Percentiles rank a stretch among this genome's conserved stretches.
These are phyloP conservation scores for Leccinum olivaceopallidum DNA, from an alignment of 768 basidiomycete species.

Conservation along the genomic window DNA sequence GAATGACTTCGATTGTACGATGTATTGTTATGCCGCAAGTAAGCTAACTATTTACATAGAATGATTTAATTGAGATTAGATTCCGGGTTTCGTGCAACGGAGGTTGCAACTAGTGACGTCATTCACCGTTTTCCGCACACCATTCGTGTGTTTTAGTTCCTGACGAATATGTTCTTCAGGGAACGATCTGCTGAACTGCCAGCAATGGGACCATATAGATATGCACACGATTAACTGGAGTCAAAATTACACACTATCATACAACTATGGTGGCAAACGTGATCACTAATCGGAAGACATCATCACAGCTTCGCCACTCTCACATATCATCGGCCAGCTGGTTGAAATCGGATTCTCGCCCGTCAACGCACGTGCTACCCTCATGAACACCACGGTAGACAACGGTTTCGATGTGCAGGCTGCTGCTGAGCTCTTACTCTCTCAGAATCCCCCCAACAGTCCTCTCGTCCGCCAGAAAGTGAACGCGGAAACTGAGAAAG, in stretches of 20 bases:
- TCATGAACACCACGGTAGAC: no score
- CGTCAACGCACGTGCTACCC: no score
- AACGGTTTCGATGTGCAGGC: constrained; percentile 24
- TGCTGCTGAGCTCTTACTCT: no score
- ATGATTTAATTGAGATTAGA: not conserved
- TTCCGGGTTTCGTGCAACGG: not conserved
- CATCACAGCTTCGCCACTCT: no score
- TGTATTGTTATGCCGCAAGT: no score
- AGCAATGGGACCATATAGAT: not conserved
- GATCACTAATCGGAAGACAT: constrained; percentile 40
- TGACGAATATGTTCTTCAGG: not conserved
- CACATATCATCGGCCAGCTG: no score
- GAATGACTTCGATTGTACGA: not conserved
- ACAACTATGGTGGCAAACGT: no score
- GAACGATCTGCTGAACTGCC: not conserved
- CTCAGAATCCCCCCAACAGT: no score
- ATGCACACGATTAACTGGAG: not conserved
- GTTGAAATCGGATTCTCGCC: no score
- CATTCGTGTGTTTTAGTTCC: no score
- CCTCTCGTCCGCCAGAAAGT: no score
- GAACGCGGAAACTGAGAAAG: not conserved
- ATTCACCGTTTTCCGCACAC: not conserved
- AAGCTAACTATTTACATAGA: not conserved
- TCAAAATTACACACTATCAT: constrained; percentile 2
- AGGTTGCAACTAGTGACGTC: not conserved